Base-by-base conservation (phyloP, 306 rosid genomes). In the Sindora glabra region DNA sequence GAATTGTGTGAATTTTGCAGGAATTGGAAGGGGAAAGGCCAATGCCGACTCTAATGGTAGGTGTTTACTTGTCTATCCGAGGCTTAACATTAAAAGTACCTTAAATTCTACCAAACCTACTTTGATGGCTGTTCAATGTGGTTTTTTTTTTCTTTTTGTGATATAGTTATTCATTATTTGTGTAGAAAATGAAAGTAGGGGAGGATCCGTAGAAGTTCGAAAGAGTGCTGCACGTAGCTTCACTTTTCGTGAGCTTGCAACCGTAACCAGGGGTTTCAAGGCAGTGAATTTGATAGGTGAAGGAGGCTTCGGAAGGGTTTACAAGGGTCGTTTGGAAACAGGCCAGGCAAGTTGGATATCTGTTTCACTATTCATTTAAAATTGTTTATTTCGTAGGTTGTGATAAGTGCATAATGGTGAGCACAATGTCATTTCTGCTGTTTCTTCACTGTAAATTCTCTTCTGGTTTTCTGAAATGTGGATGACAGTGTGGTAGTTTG, bases 301-400 rank as follows among this genome's bases (percentile, higher is more conserved):
- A 83, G 99, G 99, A 21, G 99, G 99, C 58, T 94, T 94, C 69
- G 99, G 99, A 58, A 86, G 73, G 58, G 99, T 94, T 56, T 94
- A 72, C 77, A 89, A 94, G 78, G 99, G 99, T 33, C 87, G 90
- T 29, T 80, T 94, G 25, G 83, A 86, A 13, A 40, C 87, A 0
- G 89, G 82, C 59, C 87, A 82, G 89, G 97, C 72, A 54, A 26
- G 69, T 72, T 58, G 4, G 29, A 40, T 58, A 6, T 39, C 14
- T 50, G 6, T 21, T 19, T 32, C 29, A 56, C 13, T n/a, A 11
- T 16, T 55, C 12, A 2, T 30, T n/a, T n/a, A n/a, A n/a, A n/a
- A 18, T 9, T 18, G 5, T 36, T 22, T 33, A 36, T 18, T 22
- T 9, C 6, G 1, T 30, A 7, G 34, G 34, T 4, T 29, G 34